Conservation (phyloP, 2,329 filamentous ascomycete genomes). For the Alternaria angustiovoidea region DNA sequence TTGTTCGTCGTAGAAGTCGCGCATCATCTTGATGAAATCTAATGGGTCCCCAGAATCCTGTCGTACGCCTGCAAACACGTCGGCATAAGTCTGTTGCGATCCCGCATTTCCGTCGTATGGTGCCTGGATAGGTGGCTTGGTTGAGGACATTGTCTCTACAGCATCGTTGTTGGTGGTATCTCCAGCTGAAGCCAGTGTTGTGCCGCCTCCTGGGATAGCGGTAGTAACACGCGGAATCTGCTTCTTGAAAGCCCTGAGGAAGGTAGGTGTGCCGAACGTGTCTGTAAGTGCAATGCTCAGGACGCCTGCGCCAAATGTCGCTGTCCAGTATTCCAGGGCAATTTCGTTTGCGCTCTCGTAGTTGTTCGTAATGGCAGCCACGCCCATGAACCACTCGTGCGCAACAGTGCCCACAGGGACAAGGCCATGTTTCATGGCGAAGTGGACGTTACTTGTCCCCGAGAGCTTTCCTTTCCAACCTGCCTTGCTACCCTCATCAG, state of each 20-base stretch:
- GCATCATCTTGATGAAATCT: slow-evolving; percentile 79
- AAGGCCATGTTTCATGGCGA: slow-evolving; percentile 91
- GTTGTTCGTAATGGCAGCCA: slow-evolving; percentile 86
- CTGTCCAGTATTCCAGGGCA: slow-evolving; percentile 86
- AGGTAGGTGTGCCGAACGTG: slow-evolving; percentile 92
- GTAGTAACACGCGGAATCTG: slow-evolving; percentile 62
- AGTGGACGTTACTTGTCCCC: slow-evolving; percentile 95
- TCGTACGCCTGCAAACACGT: slow-evolving; percentile 82
- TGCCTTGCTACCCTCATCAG: slow-evolving; percentile 70
- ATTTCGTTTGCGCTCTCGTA: slow-evolving; percentile 86
- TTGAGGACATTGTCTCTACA: slow-evolving; percentile 50
- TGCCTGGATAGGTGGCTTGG: slow-evolving; percentile 55
- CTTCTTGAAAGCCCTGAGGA: slow-evolving; percentile 83
- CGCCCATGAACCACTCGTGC: slow-evolving; percentile 99
- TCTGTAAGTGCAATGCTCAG: slow-evolving; percentile 92
- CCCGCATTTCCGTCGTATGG: slow-evolving; percentile 52
- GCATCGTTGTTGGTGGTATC: slow-evolving; percentile 52
- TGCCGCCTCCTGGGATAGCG: slow-evolving; percentile 51
- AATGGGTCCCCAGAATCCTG: slow-evolving; percentile 90
- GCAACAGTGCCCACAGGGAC: slow-evolving; percentile 88
- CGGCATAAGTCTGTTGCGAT: slow-evolving; percentile 71
- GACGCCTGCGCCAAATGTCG: slow-evolving; percentile 85
- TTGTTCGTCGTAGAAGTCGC: slow-evolving; percentile 78
- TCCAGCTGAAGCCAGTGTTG: slow-evolving; percentile 51
- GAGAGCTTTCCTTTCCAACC: slow-evolving; percentile 76